These are phyloP conservation scores for Porphyra umbilicalis DNA, from an alignment of 31 red algal species.

Conservation along the genomic window DNA sequence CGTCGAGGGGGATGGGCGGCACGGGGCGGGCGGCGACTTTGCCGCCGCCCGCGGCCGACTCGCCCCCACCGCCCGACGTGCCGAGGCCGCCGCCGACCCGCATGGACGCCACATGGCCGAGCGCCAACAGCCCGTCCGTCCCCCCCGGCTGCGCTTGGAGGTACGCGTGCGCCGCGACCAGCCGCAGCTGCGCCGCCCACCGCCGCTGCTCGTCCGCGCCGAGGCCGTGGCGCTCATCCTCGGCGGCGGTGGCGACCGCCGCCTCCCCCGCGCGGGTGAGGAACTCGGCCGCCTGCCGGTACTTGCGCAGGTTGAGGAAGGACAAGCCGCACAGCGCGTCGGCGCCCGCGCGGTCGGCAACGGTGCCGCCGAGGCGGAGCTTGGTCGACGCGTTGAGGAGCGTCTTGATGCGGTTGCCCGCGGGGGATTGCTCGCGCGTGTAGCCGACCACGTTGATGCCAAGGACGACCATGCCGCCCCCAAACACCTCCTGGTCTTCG, in stretches of 20 bases:
- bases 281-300: slow-evolving; percentile 72
- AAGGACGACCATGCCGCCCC: slow-evolving; percentile 27
- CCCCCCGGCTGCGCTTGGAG: slow-evolving; percentile 49
- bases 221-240: slow-evolving; percentile 26
- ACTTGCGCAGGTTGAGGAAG: slow-evolving; percentile 38
- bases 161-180: slow-evolving; percentile 55
- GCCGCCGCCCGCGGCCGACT: background rate
- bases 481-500: background rate
- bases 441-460: slow-evolving; percentile 54
- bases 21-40: background rate
- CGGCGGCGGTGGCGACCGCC: slow-evolving; percentile 22
- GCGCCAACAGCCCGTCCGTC: slow-evolving; percentile 51
- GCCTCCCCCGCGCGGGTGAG: slow-evolving; percentile 56
- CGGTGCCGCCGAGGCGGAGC: slow-evolving; percentile 12
- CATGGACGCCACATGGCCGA: slow-evolving; percentile 27
- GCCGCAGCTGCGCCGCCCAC: slow-evolving; percentile 49
- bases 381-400: slow-evolving; percentile 48
- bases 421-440: slow-evolving; percentile 50
- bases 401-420: slow-evolving; percentile 48
- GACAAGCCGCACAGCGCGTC: slow-evolving; percentile 53
- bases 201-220: slow-evolving; percentile 13
- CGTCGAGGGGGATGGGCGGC: slow-evolving; percentile 11
- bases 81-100: background rate
- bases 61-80: background rate
- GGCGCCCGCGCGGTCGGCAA: slow-evolving; percentile 60